These are phyloP conservation scores for Falciphora oryzae DNA, from an alignment of 2,329 filamentous ascomycete genomes.

Conservation along the genomic window DNA sequence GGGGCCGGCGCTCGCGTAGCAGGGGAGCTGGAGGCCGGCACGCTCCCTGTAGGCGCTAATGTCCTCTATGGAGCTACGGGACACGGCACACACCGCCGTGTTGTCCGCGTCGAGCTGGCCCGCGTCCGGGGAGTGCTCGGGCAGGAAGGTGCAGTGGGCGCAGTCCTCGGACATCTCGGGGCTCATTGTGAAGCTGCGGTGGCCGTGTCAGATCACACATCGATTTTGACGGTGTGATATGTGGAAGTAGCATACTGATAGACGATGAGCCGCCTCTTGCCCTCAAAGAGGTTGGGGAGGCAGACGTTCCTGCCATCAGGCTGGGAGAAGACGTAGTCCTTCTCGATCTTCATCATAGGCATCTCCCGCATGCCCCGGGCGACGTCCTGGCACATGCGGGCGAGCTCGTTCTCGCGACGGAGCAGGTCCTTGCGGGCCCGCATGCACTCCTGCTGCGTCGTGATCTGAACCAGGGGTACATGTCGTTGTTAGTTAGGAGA, in stretches of 20 bases:
- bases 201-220: neutral
- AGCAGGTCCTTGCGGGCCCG: constrained; percentile 6
- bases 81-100: constrained; percentile 33
- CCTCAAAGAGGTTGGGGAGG: constrained; percentile 27
- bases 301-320: constrained; percentile 19
- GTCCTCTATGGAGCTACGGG: constrained; percentile 27
- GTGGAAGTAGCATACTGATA: constrained; percentile 26
- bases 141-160: constrained; percentile 31
- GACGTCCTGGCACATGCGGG: constrained; percentile 14
- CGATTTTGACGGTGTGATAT: neutral
- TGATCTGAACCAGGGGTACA: neutral
- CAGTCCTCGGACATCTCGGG: constrained; percentile 29
- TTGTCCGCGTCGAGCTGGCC: constrained; percentile 29
- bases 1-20: constrained; percentile 29
- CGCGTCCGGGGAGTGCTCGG: constrained; percentile 32
- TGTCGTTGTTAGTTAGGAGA: neutral
- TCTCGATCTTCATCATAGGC: constrained; percentile 33
- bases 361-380: constrained; percentile 27
- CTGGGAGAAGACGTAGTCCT: constrained; percentile 29
- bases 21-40: constrained; percentile 35
- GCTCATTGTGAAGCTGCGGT: constrained; percentile 33
- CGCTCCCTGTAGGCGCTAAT: constrained; percentile 21
- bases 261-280: constrained; percentile 31
- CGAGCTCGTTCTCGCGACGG: constrained; percentile 3
- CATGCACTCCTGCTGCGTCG: neutral